These are phyloP conservation scores for Plasmodium yoelii DNA, from an alignment of 169 alveolate genomes.

Conservation along the genomic window DNA sequence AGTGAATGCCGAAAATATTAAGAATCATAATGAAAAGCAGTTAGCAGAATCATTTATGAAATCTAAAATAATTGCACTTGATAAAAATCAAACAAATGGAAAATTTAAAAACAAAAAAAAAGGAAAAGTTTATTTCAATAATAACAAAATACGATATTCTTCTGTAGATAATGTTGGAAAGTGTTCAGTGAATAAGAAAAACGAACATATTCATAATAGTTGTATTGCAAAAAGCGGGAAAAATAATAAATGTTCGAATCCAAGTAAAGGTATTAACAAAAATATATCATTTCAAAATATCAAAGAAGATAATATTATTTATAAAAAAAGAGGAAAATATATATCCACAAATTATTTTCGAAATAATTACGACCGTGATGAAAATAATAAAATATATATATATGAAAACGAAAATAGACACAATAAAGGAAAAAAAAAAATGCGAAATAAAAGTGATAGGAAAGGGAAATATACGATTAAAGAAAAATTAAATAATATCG, in stretches of 20 bases:
- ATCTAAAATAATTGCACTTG: slow-evolving; percentile 13
- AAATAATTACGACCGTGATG: background rate
- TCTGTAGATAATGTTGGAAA: background rate
- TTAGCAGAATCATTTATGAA: slow-evolving; percentile 12
- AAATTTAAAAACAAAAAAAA: background rate
- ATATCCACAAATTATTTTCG: background rate
- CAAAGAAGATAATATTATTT: background rate
- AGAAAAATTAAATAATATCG: no score
- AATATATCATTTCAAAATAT: background rate
- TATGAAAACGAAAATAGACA: background rate
- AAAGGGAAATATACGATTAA: no score
- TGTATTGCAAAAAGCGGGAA: background rate
- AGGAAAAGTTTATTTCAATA: background rate
- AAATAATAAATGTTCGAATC: background rate
- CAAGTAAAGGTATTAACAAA: slow-evolving; percentile 13
- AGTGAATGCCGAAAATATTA: slow-evolving; percentile 11
- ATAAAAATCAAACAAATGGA: slow-evolving; percentile 13
- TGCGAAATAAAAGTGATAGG: background rate
- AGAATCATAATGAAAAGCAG: slow-evolving; percentile 13
- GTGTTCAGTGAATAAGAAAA: background rate
- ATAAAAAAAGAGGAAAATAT: slow-evolving; percentile 5
- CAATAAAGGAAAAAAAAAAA: background rate
- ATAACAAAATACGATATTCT: background rate
- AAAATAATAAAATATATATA: background rate
- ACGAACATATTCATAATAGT: background rate